Evolutionary conservation across 2,329 filamentous ascomycete species (phyloP), one percentile per base, ranked within the genome.

Genomic region (Paecilomyces niveus): DNA sequence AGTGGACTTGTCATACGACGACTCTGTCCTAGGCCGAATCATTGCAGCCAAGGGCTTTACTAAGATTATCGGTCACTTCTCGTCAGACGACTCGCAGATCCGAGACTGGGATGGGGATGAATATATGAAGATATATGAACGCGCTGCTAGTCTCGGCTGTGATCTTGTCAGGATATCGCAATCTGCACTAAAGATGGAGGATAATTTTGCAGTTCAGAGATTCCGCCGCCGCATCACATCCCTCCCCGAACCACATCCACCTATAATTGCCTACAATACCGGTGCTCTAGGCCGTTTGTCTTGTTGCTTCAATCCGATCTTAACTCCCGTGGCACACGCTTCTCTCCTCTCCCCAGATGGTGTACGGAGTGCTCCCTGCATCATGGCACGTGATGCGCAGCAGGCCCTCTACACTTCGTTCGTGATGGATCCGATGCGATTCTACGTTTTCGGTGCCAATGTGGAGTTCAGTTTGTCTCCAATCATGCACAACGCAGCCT

Each of bases 401-500:
- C 74, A 82, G 60, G 84, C 87, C 1, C 78, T 91, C 0, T 89
- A 86, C 65, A 79, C 84, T 3, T 85, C 84, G 1, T 89, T 88
- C 59, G 78, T 87, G 1, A 83, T 85, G 55, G 86, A 90, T 49
- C 80, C 85, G 0, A 85, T 92, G 79, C 84, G 86, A 54, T 85
- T 89, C 57, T 89, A 88, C 64, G 86, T 92, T 33, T 83, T 91
- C 55, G 89, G 89, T n/a, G 85, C 83, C 57, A 86, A 86, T 57
- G 84, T 89, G 9, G 83, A 81, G 54, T 89, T 89, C 74, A 90
- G 86, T 68, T 71, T 92, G 58, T 91, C 89, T 0, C 89, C 89
- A 1, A 85, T 86, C 6, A 92, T 92, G 88, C 89, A 92, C 70
- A 89, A 86, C 57, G 80, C 86, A 5, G 89, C 88, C 0, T 85